Percentiles rank a stretch among this genome's conserved stretches.
These are phyloP conservation scores for Lagerstroemia speciosa DNA, from an alignment of 345 rosid genomes.

Conservation along the genomic window DNA sequence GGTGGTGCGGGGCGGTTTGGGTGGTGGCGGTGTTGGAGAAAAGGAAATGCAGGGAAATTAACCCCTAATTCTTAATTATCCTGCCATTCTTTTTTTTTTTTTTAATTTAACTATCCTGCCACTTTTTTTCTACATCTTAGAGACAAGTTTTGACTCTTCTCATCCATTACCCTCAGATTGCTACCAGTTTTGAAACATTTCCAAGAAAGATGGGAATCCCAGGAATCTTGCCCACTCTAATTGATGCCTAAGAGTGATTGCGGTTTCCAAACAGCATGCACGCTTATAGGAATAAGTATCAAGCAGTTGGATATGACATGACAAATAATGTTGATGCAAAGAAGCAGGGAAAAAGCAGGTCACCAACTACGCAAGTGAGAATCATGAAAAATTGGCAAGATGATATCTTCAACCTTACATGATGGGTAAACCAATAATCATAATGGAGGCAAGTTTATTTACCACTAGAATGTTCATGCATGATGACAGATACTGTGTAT, in stretches of 20 bases:
- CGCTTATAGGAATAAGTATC: neutral
- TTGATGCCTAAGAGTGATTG: neutral
- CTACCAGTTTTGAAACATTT: too few species aligned
- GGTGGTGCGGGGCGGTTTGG: too few species aligned
- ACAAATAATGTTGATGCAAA: neutral
- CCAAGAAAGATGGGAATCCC: too few species aligned
- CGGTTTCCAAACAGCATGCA: neutral
- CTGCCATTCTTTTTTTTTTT: too few species aligned
- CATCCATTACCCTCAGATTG: neutral
- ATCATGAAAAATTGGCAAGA: neutral
- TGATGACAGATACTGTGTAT: conserved; percentile 36
- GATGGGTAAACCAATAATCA: neutral
- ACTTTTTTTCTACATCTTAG: too few species aligned
- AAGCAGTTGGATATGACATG: neutral
- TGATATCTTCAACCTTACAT: neutral
- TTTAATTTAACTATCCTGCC: too few species aligned
- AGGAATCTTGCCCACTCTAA: neutral
- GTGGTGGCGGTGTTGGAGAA: too few species aligned
- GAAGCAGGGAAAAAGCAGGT: neutral
- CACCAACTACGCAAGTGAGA: neutral
- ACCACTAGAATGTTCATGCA: conserved; percentile 96
- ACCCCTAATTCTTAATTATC: too few species aligned
- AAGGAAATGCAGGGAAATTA: too few species aligned
- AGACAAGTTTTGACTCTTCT: neutral
- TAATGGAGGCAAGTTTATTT: conserved; percentile 10